Evolutionary conservation across 2,329 filamentous ascomycete species (phyloP), one percentile per base, ranked within the genome.

Genomic region (Coccinonectria pachysandricola): DNA sequence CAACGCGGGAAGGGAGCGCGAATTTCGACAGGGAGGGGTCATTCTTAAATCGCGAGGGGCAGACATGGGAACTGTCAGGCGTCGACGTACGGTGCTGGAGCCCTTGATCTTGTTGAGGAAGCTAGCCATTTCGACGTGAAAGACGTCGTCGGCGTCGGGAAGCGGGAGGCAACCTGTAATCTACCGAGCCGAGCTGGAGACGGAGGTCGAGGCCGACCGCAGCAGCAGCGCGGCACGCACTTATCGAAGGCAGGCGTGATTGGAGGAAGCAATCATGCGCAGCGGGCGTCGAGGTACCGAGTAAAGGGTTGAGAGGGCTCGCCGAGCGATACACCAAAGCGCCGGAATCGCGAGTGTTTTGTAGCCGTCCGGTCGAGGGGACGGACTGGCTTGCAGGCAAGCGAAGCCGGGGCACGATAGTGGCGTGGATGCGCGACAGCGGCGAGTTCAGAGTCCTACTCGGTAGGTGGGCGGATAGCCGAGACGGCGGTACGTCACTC

Each of bases 71-170:
- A n/a, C n/a, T n/a, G n/a, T n/a, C n/a, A 10, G 23, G 23, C 28
- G 27, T 28, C 36, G 38, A 66, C 70, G 54, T 57, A 75, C 71
- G 49, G 59, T 60, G 49, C 62, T 56, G 40, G 62, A 57, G 42
- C 59, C 57, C 54, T 72, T 73, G 47, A 74, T 64, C 51, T 71
- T 75, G 42, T 61, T 70, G 36, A 75, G 64, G 42, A 76, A 68
- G 36, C 65, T 61, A 36, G 69, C 59, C 69, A 75, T 75, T 39
- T 31, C n/a, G n/a, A n/a, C n/a, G n/a, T n/a, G n/a, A n/a, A n/a
- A n/a, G n/a, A n/a, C n/a, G n/a, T n/a, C n/a, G n/a, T 45, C 31
- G 38, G 34, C 31, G 34, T 39, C 28, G 40, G 42, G 33, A 37
- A 27, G 37, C 40, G 27, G 26, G 27, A 23, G 35, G 26, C 29